Evolutionary conservation across 2,329 filamentous ascomycete genomes (phyloP).

Genomic region (Fusarium luffae): DNA sequence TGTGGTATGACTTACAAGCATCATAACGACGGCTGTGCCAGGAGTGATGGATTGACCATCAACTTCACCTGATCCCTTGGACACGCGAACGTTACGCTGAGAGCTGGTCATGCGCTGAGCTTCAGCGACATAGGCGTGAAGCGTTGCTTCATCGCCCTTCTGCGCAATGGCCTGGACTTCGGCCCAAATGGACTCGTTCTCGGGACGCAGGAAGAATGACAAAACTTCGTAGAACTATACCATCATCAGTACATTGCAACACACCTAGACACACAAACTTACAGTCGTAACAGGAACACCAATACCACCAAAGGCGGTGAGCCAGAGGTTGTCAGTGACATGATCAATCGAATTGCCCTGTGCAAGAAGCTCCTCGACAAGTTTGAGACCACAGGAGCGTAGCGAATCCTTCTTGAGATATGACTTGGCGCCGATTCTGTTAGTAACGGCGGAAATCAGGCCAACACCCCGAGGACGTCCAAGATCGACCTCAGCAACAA

Average conservation of each 20-base stretch:
- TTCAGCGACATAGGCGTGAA: conserved; percentile 55
- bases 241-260: not conserved
- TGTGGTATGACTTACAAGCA: conserved; percentile 50
- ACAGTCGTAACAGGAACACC: conserved; percentile 54
- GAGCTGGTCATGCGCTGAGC: conserved; percentile 55
- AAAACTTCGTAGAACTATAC: conserved; percentile 58
- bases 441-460: conserved; percentile 45
- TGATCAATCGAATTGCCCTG: conserved; percentile 49
- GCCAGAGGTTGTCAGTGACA: conserved; percentile 53
- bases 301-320: conserved; percentile 55
- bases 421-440: conserved; percentile 45
- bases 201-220: conserved; percentile 54
- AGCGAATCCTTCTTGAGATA: conserved; percentile 52
- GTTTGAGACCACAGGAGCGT: conserved; percentile 53
- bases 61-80: conserved; percentile 49
- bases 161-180: conserved; percentile 55
- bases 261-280: conserved; percentile 18
- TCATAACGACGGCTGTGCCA: conserved; percentile 54
- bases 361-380: conserved; percentile 52
- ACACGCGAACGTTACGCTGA: conserved; percentile 54
- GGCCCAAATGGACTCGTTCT: conserved; percentile 56
- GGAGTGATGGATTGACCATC: conserved; percentile 54
- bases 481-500: conserved; percentile 52
- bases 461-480: conserved; percentile 49
- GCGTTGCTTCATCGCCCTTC: conserved; percentile 49